Conservation (phyloP, 2,329 filamentous ascomycete species). For the Ophiosphaerella herpotricha region DNA sequence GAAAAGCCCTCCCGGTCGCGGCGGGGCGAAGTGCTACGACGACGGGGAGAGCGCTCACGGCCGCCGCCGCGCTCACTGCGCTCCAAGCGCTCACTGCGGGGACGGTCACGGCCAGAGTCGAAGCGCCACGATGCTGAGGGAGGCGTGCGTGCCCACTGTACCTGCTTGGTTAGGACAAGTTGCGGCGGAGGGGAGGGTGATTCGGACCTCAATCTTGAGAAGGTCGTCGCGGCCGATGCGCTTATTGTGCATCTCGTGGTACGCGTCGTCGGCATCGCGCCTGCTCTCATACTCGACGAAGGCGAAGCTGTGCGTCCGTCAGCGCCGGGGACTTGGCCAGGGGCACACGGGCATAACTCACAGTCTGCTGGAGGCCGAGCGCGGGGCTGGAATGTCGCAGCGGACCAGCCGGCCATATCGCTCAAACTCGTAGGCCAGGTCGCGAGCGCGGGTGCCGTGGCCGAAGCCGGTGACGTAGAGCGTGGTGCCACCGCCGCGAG, state of each 20-base stretch:
- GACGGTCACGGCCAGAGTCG: conserved; percentile 69
- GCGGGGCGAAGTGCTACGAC: conserved; percentile 57
- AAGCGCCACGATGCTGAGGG: conserved; percentile 98
- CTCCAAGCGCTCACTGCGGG: conserved; percentile 58
- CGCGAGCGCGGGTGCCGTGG: conserved; percentile 96
- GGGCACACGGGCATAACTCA: conserved; percentile 61
- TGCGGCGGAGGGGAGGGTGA: not conserved
- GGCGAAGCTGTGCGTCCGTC: conserved; percentile 73
- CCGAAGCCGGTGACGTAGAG: conserved; percentile 99
- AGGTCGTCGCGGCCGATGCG: conserved; percentile 93
- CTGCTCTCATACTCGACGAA: conserved; percentile 99
- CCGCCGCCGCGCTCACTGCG: conserved; percentile 69
- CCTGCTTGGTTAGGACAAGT: conserved; percentile 20
- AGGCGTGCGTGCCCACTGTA: conserved; percentile 96
- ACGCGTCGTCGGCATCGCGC: conserved; percentile 97
- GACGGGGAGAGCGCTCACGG: conserved; percentile 61
- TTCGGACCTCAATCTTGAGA: conserved; percentile 89
- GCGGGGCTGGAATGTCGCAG: conserved; percentile 95
- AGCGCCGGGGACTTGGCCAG: conserved; percentile 9
- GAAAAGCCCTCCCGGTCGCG: conserved; percentile 70
- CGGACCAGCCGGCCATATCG: conserved; percentile 98
- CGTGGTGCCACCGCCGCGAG: conserved; percentile 86
- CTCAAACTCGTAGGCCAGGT: conserved; percentile 99
- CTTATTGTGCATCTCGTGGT: conserved; percentile 99
- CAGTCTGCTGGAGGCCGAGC: conserved; percentile 92